Evolutionary conservation across 2,329 filamentous ascomycete species (phyloP), one percentile per base, ranked within the genome.

Genomic region (Epichloe scottii): DNA sequence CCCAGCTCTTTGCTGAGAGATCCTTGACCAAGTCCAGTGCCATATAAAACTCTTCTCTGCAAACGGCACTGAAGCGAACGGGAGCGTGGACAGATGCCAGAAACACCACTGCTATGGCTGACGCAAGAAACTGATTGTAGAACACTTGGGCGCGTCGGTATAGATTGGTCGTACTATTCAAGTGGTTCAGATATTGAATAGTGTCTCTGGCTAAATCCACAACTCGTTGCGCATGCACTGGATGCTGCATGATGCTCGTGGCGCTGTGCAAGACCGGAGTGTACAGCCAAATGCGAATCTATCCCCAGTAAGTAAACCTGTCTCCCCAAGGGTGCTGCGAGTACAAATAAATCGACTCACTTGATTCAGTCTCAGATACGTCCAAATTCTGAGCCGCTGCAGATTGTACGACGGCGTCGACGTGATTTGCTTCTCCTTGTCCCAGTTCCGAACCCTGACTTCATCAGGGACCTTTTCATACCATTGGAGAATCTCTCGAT

Each of bases 341-440:
- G 5, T 7, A 2, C 0, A 3, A 17, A 14, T 15, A 38, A 12
- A 38, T 33, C 6, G 21, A 53, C 68, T 51, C 51, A 73, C 73
- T 63, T 95, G 89, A 60, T 95, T 96, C 41, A 89, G 80, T 39
- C 90, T 81, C 15, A 96, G 72, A 63, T 94, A 93, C 17, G 93
- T 84, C 64, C 93, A 82, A 45, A 96, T 84, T 54, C 87, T 84
- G 12, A 94, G 72, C 5, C 90, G 82, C 58, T 84, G 82, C 19
- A 84, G 70, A 55, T 82, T 82, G 56, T 87, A 84, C 19, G 76
- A 79, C 0, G 77, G 74, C 0, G 75, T 73, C 10, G 75, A 76
- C 59, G 62, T 81, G 69, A 63, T 76, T 58, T 68, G 72, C 53
- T 73, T 71, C 48, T 74, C 69, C 47, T 72, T 71, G 50, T 69